Base-by-base conservation (phyloP, 163 green algal genomes). In the Scenedesmus sp. region DNA sequence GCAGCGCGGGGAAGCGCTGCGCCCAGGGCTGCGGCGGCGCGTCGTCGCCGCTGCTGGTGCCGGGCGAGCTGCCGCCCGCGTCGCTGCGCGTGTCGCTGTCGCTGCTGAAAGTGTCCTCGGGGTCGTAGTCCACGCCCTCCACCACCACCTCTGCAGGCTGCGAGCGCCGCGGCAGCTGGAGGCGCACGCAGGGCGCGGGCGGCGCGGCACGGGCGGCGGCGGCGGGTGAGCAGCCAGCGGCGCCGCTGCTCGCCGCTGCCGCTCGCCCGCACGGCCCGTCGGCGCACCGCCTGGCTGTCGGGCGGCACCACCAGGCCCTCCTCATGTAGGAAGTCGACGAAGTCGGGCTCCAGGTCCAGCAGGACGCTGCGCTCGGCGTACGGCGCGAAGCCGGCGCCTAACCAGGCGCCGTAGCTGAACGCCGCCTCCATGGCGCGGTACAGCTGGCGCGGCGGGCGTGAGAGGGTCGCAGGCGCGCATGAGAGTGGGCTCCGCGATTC, bases 271-370 rank as follows among this genome's bases (percentile, higher is more conserved):
- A n/a, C n/a, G n/a, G n/a, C n/a, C n/a, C n/a, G n/a, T n/a, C n/a
- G n/a, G 22, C 75, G 44, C 29, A 82, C 56, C 70, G 51, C 67
- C 5, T 60, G 29, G 17, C 48, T 44, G 42, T 44, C 50, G 14
- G 82, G 82, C 9, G 60, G 42, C 15, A 93, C 33, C 26, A 87
- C 85, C 1, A 96, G 60, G 15, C 92, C 92, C 57, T 95, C 92
- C 33, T 85, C 76, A 1, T 89, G 57, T 15, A 96, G 80, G 53
- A 87, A 95, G 6, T 86, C 58, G 10, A 89, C 56, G 51, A 94
- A 85, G 0, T 80, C 82, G 2, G 76, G 26, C 11, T 84, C 69
- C 9, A 96, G 70, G 3, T 82, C 56, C 0, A 95, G 34, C 0
- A 93, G 3, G 0, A 70, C 26, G 24, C 48, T 72, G 15, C 72